A percentile compares a stretch with the other conserved stretches of the same genome.
Evolutionary conservation across 148 eudicot genomes (phyloP).

Genomic region (Fagopyrum esculentum): DNA sequence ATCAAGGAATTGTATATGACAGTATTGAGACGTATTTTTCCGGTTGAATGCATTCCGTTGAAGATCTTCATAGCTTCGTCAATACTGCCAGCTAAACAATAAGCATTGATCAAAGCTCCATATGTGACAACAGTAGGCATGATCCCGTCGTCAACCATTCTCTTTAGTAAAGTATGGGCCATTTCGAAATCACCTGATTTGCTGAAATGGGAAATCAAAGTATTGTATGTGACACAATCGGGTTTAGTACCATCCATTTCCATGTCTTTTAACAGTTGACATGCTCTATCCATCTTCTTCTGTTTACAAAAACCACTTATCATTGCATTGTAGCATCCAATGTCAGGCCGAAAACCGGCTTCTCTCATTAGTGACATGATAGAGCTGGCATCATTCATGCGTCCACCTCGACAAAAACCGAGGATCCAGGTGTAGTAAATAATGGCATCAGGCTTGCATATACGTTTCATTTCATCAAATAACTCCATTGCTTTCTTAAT

Average conservation of each 20-base stretch:
- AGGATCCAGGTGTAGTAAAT: constrained; percentile 56
- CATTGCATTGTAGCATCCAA: constrained; percentile 51
- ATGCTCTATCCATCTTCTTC: constrained; percentile 35
- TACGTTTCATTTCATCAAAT: constrained; percentile 49
- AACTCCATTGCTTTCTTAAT: constrained; percentile 51
- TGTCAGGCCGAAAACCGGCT: constrained; percentile 63
- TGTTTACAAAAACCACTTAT: constrained; percentile 47
- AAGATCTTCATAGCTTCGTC: constrained; percentile 58
- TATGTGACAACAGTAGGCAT: constrained; percentile 59
- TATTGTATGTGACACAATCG: constrained; percentile 44
- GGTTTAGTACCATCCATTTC: constrained; percentile 37
- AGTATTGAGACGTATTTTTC: constrained; percentile 48
- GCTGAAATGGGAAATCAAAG: constrained; percentile 48
- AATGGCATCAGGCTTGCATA: constrained; percentile 51
- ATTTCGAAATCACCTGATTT: constrained; percentile 39
- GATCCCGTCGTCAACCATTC: constrained; percentile 43
- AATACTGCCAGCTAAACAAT: constrained; percentile 40
- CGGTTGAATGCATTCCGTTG: constrained; percentile 31
- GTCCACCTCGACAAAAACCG: constrained; percentile 52
- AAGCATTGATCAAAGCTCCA: constrained; percentile 54
- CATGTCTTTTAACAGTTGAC: constrained; percentile 48
- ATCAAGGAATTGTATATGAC: constrained; percentile 71
- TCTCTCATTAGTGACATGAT: constrained; percentile 46
- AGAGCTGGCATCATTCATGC: constrained; percentile 48
- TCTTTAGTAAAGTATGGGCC: constrained; percentile 40